phyloP scores from a whole-genome alignment of 2,329 filamentous ascomycete genomes.

The Colletotrichum lindemuthianum region DNA sequence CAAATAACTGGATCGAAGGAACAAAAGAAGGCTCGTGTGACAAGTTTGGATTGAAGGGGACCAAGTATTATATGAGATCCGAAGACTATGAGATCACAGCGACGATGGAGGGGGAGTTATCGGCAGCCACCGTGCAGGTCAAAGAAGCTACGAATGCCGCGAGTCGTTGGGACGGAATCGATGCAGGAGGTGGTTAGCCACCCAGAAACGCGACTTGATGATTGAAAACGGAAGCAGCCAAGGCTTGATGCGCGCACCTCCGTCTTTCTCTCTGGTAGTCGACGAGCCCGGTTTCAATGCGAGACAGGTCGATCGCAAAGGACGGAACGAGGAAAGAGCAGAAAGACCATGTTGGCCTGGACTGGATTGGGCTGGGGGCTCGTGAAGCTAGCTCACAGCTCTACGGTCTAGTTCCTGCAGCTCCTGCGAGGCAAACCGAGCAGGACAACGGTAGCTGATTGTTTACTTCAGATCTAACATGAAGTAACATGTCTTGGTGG shows the following conservation, averaged over 20 bases:
- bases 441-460: not conserved
- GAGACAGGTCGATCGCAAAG: slow-evolving; percentile 29
- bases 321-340: slow-evolving; percentile 34
- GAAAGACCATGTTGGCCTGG: slow-evolving; percentile 17
- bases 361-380: slow-evolving; percentile 11
- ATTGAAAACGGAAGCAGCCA: slow-evolving; percentile 35
- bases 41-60: slow-evolving; percentile 10
- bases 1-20: slow-evolving; percentile 11
- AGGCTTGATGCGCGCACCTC: slow-evolving; percentile 24
- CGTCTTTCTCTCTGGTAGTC: slow-evolving; percentile 22
- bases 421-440: not conserved
- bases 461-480: not conserved
- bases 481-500: not conserved
- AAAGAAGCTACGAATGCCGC: slow-evolving; percentile 14
- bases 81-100: not conserved
- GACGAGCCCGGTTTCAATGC: slow-evolving; percentile 31
- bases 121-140: slow-evolving; percentile 8
- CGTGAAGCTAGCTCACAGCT: slow-evolving; percentile 8
- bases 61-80: slow-evolving; percentile 26
- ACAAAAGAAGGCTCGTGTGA: not conserved
- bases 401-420: not conserved
- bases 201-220: slow-evolving; percentile 19
- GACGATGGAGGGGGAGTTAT: slow-evolving; percentile 4
- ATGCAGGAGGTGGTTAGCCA: slow-evolving; percentile 24
- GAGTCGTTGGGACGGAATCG: slow-evolving; percentile 28